Base-by-base conservation (phyloP, 2,329 filamentous ascomycete species). In the Hysterium pulicare region DNA sequence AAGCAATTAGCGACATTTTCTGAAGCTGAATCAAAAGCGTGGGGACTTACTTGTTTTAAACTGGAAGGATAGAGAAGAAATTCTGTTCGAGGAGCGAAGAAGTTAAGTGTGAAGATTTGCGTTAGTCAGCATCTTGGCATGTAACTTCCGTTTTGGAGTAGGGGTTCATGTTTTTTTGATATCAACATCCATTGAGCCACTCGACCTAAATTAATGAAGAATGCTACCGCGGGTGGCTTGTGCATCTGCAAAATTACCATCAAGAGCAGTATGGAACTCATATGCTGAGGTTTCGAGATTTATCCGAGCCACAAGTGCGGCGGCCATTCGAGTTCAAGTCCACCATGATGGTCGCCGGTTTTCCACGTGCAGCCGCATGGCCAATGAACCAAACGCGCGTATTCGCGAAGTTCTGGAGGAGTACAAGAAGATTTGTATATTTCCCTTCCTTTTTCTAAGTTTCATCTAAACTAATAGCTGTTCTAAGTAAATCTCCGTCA, bases 61-160 rank as follows among this genome's bases (percentile, higher is more conserved):
- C 90, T 89, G 90, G 90, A 96, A 95, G 89, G 90, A 89, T 91
- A 79, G 83, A 85, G 79, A 83, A 71, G 62, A 67, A 45, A 41
- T 44, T 49, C 50, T 47, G 45, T 33, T 45, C 44, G 35, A 20
- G 46, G 46, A 31, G 41, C 36, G 22, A 35, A 32, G 23, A 41
- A 44, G 66, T 54, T 58, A 44, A 56, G 50, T 41, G 44, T 17
- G 22, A 24, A 22, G 34, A 9, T 28, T 17, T n/a, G 10, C 23
- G 77, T 70, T 75, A 71, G 70, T 69, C 58, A 66, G 54, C 67
- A 55, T 53, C 48, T 58, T 58, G 48, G 52, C 53, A 24, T 20
- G 2, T 31, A 24, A 40, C 31, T 33, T 13, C 17, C n/a, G 10
- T 22, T 45, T 48, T 46, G 15, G 11, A 7, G 13, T 11, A n/a